Evolutionary conservation across 768 basidiomycete species (phyloP), one percentile per base, ranked within the genome.

Genomic region (Tylopilus plumbeoviolaceoides): DNA sequence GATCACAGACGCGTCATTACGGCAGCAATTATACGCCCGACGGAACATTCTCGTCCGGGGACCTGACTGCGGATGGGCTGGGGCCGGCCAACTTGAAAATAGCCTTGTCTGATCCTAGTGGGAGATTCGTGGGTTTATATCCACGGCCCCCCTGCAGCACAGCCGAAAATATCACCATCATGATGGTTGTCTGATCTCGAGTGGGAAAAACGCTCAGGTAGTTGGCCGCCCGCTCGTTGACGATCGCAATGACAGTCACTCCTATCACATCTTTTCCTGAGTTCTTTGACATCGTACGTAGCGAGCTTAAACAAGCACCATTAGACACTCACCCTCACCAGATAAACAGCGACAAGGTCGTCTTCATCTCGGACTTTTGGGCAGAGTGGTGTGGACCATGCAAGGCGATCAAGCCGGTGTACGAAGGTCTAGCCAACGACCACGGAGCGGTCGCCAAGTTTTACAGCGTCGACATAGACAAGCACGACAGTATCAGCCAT

Each of bases 401-500:
- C 36, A 38, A 38, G n/a, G 36, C 36, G 8, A 38, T 38, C n/a
- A 58, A 28, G 21, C 55, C 55, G 7, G 5, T 35, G 17, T 56
- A 51, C 11, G 38, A 58, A 7, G 6, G n/a, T 10, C 21, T 58
- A 15, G 39, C 55, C 25, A 18, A 25, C 38, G 56, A 33, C 35
- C 42, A 58, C 27, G 42, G 17, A 9, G 30, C 41, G 6, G 36
- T 44, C 14, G 47, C 56, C 25, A 33, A 33, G 3, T 56, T 44
- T 10, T 58, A 38, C 36, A 38, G 36, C 36, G 36, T 38, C n/a
- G 36, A 38, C 9, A 58, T 52, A 18, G 87, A 87, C 59, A 72
- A 70, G 4, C 30, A 49, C 2, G 57, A 55, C 1, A n/a, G 54
- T 20, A 21, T 38, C 8, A 18, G 36, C 36, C 36, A 38, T 4